Percentiles rank a stretch among this genome's conserved stretches.
Conservation (phyloP, 805 yeast genomes). For the Peterozyma xylosa region DNA sequence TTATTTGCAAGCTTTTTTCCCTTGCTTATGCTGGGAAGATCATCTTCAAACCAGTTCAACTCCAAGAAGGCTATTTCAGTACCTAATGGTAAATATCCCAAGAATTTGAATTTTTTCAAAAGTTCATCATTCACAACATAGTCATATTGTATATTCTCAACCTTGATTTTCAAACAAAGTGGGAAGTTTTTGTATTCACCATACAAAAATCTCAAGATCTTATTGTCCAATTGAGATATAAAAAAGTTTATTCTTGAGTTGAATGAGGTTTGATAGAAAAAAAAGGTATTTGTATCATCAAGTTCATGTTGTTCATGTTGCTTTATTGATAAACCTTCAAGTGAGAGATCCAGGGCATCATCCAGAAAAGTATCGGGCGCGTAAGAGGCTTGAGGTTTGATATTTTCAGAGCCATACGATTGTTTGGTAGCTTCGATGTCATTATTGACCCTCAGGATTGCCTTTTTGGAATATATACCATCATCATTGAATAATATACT, state of each 20-base stretch:
- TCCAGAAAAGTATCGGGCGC: neutral
- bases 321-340: constrained; percentile 4
- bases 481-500: constrained; percentile 52
- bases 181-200: constrained; percentile 65
- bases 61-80: constrained; percentile 80
- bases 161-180: constrained; percentile 43
- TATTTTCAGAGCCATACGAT: constrained; percentile 17
- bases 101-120: constrained; percentile 57
- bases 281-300: constrained; percentile 42
- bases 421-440: constrained; percentile 31
- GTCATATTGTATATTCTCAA: constrained; percentile 68
- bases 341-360: neutral
- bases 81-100: constrained; percentile 79
- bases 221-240: constrained; percentile 73
- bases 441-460: constrained; percentile 45
- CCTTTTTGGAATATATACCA: constrained; percentile 44
- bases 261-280: constrained; percentile 74
- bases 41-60: constrained; percentile 58
- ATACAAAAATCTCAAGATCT: constrained; percentile 57
- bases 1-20: constrained; percentile 22
- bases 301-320: constrained; percentile 12
- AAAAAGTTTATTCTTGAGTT: constrained; percentile 59
- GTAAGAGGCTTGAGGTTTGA: neutral
- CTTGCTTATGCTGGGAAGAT: constrained; percentile 17
- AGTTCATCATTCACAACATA: constrained; percentile 53